A percentile compares a stretch with the other conserved stretches of the same genome.
Conservation (phyloP, 2,329 filamentous ascomycete species). For the Hypoxylon sp. region DNA sequence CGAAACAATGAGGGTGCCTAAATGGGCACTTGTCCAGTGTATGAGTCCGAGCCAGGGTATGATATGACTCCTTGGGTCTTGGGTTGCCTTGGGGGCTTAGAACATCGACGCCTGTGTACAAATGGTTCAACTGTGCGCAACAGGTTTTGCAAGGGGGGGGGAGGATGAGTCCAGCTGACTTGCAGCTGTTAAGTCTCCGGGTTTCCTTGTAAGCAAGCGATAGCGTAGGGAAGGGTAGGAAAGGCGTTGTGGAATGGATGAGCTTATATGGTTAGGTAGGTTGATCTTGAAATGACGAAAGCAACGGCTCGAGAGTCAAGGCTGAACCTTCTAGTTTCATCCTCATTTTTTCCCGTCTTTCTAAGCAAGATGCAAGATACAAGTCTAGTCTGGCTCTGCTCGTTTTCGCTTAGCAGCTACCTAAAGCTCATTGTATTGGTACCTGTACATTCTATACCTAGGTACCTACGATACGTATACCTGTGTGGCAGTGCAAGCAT, state of each 20-base stretch:
- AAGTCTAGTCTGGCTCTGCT: neutral
- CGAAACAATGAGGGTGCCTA: slow-evolving; percentile 20
- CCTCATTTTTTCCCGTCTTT: neutral
- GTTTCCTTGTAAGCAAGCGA: neutral
- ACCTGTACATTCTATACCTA: neutral
- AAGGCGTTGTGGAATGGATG: neutral
- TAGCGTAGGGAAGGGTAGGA: neutral
- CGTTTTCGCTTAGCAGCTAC: neutral
- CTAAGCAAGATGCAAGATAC: neutral
- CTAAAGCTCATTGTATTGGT: neutral
- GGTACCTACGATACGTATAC: neutral
- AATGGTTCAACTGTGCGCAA: neutral
- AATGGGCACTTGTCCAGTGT: neutral
- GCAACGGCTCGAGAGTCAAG: neutral
- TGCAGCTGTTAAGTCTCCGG: neutral
- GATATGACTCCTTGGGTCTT: slow-evolving; percentile 6
- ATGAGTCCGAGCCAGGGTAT: neutral
- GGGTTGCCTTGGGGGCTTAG: neutral
- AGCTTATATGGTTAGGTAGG: neutral
- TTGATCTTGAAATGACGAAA: neutral
- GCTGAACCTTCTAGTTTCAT: neutral
- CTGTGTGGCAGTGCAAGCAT: neutral
- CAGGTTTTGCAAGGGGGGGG: neutral
- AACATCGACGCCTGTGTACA: neutral
- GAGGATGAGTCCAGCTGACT: neutral